Percentiles rank a stretch among this genome's conserved stretches.
phyloP scores from a whole-genome alignment of 2,329 filamentous ascomycete genomes.

The Botryotinia calthae region DNA sequence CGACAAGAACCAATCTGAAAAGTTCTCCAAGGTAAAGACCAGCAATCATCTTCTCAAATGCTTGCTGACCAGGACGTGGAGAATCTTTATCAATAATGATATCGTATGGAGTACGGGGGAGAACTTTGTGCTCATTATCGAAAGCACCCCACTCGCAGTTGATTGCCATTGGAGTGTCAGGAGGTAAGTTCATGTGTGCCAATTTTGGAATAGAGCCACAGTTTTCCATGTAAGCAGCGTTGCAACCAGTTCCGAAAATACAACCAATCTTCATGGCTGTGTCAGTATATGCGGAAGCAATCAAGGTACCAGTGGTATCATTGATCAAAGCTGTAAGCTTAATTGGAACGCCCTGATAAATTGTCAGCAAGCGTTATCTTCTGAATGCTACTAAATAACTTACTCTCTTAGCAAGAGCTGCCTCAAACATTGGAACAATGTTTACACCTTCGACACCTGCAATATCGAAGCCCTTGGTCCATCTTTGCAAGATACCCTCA shows the following conservation, averaged over 20 bases:
- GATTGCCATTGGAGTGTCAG: conserved; percentile 85
- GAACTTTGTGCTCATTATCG: conserved; percentile 86
- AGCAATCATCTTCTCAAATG: conserved; percentile 97
- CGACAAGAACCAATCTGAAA: conserved; percentile 82
- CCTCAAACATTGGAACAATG: conserved; percentile 84
- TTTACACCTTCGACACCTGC: conserved; percentile 86
- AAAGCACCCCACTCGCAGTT: conserved; percentile 98
- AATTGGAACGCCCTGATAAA: conserved; percentile 75
- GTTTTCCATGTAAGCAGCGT: conserved; percentile 97
- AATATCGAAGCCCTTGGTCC: conserved; percentile 98
- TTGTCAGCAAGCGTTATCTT: conserved; percentile 26
- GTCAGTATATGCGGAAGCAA: conserved; percentile 97
- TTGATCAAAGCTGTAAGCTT: conserved; percentile 93
- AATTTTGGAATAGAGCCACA: conserved; percentile 91
- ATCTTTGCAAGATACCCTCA: conserved; percentile 86
- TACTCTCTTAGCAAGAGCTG: conserved; percentile 68
- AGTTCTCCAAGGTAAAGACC: conserved; percentile 93
- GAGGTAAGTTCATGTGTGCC: conserved; percentile 81
- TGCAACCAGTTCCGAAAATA: conserved; percentile 98
- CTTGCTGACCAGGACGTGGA: conserved; percentile 87
- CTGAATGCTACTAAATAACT: conserved; percentile 27
- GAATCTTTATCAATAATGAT: conserved; percentile 85
- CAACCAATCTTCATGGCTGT: conserved; percentile 89
- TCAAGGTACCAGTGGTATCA: conserved; percentile 94
- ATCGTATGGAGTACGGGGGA: conserved; percentile 84